Percentiles rank a stretch among this genome's conserved stretches.
Conservation (phyloP, 495 filamentous ascomycete species). For the Rhypophila decipiens region DNA sequence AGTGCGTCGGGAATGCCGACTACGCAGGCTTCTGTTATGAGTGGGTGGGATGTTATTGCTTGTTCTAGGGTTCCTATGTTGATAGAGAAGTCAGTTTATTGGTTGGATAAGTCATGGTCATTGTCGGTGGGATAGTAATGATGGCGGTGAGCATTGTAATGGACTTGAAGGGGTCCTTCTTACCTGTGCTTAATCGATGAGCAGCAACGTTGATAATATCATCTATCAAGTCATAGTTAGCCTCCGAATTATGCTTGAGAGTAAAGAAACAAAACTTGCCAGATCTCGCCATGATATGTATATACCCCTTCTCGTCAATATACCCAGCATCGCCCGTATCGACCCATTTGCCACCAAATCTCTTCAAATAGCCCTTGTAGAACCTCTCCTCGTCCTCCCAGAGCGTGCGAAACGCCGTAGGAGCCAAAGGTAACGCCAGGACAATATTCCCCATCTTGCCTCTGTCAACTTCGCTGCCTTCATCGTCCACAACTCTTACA, state of each 20-base stretch:
- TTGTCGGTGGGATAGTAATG: neutral
- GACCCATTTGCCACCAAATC: conserved; percentile 73
- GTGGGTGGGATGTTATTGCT: conserved; percentile 73
- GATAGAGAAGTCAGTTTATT: neutral
- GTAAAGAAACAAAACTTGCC: conserved; percentile 14
- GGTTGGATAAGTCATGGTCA: too few relatives aligned
- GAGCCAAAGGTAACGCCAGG: conserved; percentile 70
- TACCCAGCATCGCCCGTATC: conserved; percentile 89
- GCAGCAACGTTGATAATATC: conserved; percentile 96
- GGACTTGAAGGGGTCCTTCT: neutral
- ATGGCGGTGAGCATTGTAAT: neutral
- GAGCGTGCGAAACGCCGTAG: conserved; percentile 76
- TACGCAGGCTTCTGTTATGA: conserved; percentile 74
- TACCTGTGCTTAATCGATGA: conserved; percentile 84
- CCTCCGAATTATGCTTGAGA: neutral
- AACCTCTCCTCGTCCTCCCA: conserved; percentile 82
- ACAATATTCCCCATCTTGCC: conserved; percentile 92
- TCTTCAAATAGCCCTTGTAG: conserved; percentile 70
- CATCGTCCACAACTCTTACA: conserved; percentile 70
- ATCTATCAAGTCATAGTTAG: conserved; percentile 37
- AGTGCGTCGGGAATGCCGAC: conserved; percentile 77
- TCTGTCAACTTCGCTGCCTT: conserved; percentile 57
- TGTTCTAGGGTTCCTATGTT: conserved; percentile 81
- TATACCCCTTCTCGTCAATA: conserved; percentile 74
- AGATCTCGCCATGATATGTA: conserved; percentile 77